Base-by-base conservation (phyloP, 75 land plant species). In the Cunninghamia lanceolata region DNA sequence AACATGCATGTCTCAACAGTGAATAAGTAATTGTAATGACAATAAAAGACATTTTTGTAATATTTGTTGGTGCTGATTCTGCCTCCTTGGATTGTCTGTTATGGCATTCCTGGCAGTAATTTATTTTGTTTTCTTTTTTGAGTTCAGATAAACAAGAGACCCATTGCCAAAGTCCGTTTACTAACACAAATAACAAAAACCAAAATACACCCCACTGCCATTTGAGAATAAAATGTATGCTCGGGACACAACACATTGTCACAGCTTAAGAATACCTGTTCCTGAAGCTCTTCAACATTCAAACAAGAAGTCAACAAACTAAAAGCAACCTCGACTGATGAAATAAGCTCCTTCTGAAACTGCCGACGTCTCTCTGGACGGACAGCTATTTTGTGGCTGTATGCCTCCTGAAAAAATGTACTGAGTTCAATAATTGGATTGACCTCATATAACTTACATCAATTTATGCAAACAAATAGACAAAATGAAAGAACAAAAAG, bases 361-460 rank as follows among this genome's bases (percentile, higher is more conserved):
- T 94, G 98, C 36, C 98, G 94, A 9, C 99, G 92, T 86, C 97
- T 92, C 74, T 98, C 99, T 47, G 97, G 98, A 28, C 99, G 98
- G 75, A 92, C 98, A 40, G 99, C 95, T 86, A 96, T 95, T 86
- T 91, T 95, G 87, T 95, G 92, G 89, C 94, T 95, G 50, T 85
- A 87, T 5, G 93, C 95, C 88, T 98, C 99, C 99, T 98, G 93
- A 84, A 83, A 83, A 40, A 7, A 40, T 80, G n/a, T 28, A 16
- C 82, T 1, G 0, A 42, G 9, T 80, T 42, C 13, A 71, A 32
- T 34, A 71, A 71, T 34, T 32, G 36, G 36, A 71, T 14, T 32
- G 35, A 25, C 36, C 36, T 30, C 36, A 71, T 2, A 40, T 77
- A 19, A 74, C 10, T 80, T n/a, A 11, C 82, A 80, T 80, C 13